These are phyloP conservation scores for Endotrypanum monterogeii DNA, from an alignment of 208 protist species.

Conservation along the genomic window DNA sequence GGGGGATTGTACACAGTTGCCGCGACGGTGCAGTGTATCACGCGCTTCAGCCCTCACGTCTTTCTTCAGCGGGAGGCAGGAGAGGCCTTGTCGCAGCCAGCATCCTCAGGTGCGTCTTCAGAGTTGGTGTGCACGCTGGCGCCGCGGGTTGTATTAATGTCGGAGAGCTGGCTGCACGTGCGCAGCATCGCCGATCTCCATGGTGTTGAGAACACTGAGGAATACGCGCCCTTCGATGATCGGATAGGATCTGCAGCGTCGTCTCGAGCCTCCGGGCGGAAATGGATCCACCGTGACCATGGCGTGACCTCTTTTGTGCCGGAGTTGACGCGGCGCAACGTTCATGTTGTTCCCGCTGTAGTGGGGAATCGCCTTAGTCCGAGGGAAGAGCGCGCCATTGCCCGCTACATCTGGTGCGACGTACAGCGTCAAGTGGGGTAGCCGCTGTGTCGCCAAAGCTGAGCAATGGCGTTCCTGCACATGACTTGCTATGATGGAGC, in stretches of 20 bases:
- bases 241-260: neutral
- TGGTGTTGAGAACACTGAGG: constrained; percentile 2
- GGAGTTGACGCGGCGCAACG: constrained; percentile 5
- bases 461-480: neutral
- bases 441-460: neutral
- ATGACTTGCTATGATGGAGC: neutral
- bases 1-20: constrained; percentile 70
- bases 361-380: constrained; percentile 48
- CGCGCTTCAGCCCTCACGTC: constrained; percentile 2
- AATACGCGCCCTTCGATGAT: neutral
- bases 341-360: constrained; percentile 62
- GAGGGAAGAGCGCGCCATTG: constrained; percentile 52
- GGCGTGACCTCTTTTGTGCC: constrained; percentile 7
- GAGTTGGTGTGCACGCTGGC: constrained; percentile 10
- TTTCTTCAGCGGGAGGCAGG: neutral
- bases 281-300: neutral
- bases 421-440: constrained; percentile 12
- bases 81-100: neutral
- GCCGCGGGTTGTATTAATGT: constrained; percentile 54
- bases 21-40: constrained; percentile 21
- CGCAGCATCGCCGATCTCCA: constrained; percentile 51
- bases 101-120: neutral
- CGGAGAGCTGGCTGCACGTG: constrained; percentile 65
- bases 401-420: constrained; percentile 44
- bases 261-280: neutral